Evolutionary conservation across 352 stramenopile genomes (phyloP).

Genomic region (Phytophthora meadii): DNA sequence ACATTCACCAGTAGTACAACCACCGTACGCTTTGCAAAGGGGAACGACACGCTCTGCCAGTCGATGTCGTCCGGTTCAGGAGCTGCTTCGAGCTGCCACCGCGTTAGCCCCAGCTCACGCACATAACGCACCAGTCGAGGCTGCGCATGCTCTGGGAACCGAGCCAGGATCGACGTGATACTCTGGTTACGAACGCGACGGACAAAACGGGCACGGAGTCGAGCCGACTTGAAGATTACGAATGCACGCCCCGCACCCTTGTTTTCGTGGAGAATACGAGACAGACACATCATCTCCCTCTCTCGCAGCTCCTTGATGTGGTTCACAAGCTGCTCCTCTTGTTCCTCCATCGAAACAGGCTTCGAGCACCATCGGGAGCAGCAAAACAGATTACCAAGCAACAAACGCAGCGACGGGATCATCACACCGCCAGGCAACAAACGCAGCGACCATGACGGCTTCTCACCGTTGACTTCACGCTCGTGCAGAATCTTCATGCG

Average conservation of each 20-base stretch:
- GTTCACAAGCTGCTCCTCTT: conserved; percentile 40
- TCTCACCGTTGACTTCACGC: conserved; percentile 41
- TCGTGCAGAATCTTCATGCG: conserved; percentile 68
- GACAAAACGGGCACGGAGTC: conserved; percentile 78
- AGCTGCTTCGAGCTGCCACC: conserved; percentile 77
- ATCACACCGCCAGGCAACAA: conserved; percentile 76
- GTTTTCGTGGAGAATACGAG: conserved; percentile 70
- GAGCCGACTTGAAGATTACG: conserved; percentile 81
- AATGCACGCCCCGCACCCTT: conserved; percentile 81
- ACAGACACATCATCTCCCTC: conserved; percentile 58
- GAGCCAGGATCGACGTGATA: conserved; percentile 76
- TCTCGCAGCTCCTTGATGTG: conserved; percentile 69
- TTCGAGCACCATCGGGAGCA: conserved; percentile 53
- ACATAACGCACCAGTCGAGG: conserved; percentile 74
- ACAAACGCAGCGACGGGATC: conserved; percentile 63
- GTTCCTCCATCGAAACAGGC: conserved; percentile 51
- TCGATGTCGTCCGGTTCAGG: conserved; percentile 87
- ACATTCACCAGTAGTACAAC: conserved; percentile 79
- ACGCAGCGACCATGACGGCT: conserved; percentile 68
- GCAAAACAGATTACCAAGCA: conserved; percentile 56
- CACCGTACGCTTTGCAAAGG: conserved; percentile 79
- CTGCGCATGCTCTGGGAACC: conserved; percentile 69
- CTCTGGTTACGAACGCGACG: conserved; percentile 77
- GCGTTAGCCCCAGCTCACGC: conserved; percentile 78
- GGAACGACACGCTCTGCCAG: conserved; percentile 87